phyloP scores from a whole-genome alignment of 352 stramenopile genomes.

The Ophiocytium majus region DNA sequence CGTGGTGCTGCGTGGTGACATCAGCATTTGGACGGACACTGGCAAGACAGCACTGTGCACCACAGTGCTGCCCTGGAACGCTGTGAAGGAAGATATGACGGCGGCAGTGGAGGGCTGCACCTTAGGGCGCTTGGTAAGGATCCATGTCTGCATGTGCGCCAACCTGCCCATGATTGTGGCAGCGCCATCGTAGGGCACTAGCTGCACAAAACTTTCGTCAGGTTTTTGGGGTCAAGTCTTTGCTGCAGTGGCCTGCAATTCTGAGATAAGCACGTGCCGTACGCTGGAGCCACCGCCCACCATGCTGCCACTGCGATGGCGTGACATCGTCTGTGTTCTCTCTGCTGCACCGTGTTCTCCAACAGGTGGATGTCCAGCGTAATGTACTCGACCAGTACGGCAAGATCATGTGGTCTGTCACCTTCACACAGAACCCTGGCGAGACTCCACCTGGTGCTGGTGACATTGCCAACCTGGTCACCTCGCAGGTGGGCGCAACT shows the following conservation, averaged over 20 bases:
- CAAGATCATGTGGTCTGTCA: constrained; percentile 84
- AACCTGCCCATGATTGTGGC: too few species aligned
- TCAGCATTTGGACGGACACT: constrained; percentile 45
- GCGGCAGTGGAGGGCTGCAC: constrained; percentile 60
- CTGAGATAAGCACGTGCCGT: too few species aligned
- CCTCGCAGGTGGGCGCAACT: too few species aligned
- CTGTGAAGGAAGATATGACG: constrained; percentile 61
- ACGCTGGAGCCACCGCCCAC: not conserved
- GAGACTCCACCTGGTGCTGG: constrained; percentile 82
- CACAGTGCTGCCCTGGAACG: constrained; percentile 66
- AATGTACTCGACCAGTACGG: constrained; percentile 89
- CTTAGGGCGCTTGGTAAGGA: not conserved
- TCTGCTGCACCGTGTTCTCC: too few species aligned
- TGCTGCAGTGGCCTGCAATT: too few species aligned
- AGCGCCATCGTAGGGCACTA: too few species aligned
- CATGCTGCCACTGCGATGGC: too few species aligned
- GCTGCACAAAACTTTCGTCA: too few species aligned
- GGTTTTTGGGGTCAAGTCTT: too few species aligned
- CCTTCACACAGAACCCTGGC: constrained; percentile 84
- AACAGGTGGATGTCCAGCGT: constrained; percentile 72
- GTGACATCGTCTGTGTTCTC: too few species aligned
- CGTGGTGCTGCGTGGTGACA: constrained; percentile 47
- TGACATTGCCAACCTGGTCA: constrained; percentile 66
- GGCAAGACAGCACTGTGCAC: constrained; percentile 54
- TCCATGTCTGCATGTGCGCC: too few species aligned